Evolutionary conservation across 139 green algal species (phyloP).

Genomic region (Diplosphaera chodatii): DNA sequence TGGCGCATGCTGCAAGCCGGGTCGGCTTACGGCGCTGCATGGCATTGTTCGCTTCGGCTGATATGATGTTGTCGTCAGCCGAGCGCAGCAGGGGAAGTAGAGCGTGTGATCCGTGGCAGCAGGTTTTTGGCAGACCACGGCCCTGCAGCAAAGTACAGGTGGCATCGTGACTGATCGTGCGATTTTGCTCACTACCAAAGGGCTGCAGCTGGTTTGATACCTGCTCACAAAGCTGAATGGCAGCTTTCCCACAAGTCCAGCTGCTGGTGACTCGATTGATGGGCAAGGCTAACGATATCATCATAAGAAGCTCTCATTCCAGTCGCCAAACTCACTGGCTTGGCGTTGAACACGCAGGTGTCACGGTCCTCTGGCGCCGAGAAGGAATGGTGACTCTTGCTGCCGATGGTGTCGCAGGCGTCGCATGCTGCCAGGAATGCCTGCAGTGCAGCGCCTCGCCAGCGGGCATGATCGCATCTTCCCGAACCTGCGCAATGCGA

Average conservation of each 20-base stretch:
- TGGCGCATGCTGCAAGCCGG: too few relatives aligned
- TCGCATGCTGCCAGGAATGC: neutral
- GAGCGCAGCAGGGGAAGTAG: slow-evolving; percentile 1
- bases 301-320: too few relatives aligned
- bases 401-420: neutral
- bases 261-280: too few relatives aligned
- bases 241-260: too few relatives aligned
- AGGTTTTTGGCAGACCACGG: neutral
- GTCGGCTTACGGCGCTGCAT: neutral
- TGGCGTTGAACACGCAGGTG: slow-evolving; percentile 4
- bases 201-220: too few relatives aligned
- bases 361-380: slow-evolving; percentile 1
- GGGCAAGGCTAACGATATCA: too few relatives aligned
- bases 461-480: slow-evolving; percentile 2
- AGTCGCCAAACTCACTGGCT: too few relatives aligned
- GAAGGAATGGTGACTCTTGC: neutral
- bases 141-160: neutral
- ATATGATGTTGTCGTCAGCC: slow-evolving; percentile 4
- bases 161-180: too few relatives aligned
- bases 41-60: neutral
- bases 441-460: neutral
- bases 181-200: too few relatives aligned
- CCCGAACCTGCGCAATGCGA: slow-evolving; percentile 14
- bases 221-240: too few relatives aligned
- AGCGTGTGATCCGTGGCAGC: neutral